phyloP scores from a whole-genome alignment of 2,329 filamentous ascomycete genomes.

The Trichoderma atrobrunneum region DNA sequence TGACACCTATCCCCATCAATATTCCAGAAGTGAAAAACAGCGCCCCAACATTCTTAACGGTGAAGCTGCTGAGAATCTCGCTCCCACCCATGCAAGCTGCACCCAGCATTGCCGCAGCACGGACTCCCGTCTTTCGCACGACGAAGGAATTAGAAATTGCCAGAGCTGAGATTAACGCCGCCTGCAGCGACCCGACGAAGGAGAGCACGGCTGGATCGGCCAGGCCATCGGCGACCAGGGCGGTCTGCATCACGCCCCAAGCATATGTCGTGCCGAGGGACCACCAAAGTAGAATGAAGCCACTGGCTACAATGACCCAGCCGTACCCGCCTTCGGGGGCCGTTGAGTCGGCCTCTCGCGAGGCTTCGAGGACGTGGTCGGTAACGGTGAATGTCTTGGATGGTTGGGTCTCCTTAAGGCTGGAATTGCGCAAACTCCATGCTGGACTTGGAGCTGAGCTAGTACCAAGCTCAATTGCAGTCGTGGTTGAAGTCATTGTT shows the following conservation, averaged over 20 bases:
- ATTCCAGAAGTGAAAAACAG: conserved; percentile 29
- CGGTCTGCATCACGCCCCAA: conserved; percentile 61
- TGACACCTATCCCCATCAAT: conserved; percentile 28
- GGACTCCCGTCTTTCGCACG: conserved; percentile 47
- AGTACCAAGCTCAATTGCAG: conserved; percentile 11
- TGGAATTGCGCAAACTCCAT: not conserved
- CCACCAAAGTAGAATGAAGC: conserved; percentile 38
- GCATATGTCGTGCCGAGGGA: conserved; percentile 54
- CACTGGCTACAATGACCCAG: conserved; percentile 28
- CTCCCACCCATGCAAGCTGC: conserved; percentile 49
- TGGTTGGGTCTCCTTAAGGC: not conserved
- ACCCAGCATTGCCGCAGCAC: conserved; percentile 45
- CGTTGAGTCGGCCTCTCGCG: conserved; percentile 4
- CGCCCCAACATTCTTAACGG: conserved; percentile 27
- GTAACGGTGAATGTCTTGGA: not conserved
- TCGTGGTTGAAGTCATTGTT: conserved; percentile 1
- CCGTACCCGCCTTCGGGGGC: conserved; percentile 30
- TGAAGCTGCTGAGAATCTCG: conserved; percentile 36
- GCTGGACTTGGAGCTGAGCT: not conserved
- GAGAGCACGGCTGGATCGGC: conserved; percentile 51
- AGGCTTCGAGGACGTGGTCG: conserved; percentile 15
- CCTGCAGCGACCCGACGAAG: conserved; percentile 54
- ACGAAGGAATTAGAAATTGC: conserved; percentile 51
- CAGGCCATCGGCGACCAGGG: conserved; percentile 48
- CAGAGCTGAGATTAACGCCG: conserved; percentile 48